phyloP scores from a whole-genome alignment of 306 rosid species.

The Erythrophleum fordii region DNA sequence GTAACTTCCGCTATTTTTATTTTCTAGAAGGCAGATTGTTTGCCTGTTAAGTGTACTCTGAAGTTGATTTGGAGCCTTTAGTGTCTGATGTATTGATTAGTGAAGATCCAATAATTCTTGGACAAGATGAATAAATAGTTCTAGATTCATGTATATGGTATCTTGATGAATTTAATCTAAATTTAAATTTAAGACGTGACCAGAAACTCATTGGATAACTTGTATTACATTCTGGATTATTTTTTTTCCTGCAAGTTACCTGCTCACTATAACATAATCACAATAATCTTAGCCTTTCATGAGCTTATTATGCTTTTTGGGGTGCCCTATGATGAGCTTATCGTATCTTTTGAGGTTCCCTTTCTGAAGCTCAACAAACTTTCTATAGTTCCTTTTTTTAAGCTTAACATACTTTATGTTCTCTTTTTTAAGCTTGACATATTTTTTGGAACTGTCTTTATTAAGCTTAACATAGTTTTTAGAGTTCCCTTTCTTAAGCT shows the following conservation, averaged over 20 bases:
- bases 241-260: conserved; percentile 1
- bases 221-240: background rate
- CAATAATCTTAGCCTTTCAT: background rate
- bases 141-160: background rate
- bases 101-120: conserved; percentile 16
- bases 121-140: background rate
- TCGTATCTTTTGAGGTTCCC: background rate
- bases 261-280: background rate
- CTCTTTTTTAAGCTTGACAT: background rate
- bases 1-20: background rate
- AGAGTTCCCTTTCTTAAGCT: background rate
- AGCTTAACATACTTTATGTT: background rate
- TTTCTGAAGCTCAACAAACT: background rate
- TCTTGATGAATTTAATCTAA: conserved; percentile 19
- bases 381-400: background rate
- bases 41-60: background rate
- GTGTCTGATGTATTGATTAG: conserved; percentile 3
- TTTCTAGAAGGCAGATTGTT: background rate
- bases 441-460: background rate
- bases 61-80: conserved; percentile 24
- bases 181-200: background rate
- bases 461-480: background rate
- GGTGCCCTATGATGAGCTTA: background rate
- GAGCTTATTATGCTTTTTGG: background rate
- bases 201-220: background rate